Conservation (phyloP, 2,329 filamentous ascomycete species). For the Zasmidium citrigriseum region DNA sequence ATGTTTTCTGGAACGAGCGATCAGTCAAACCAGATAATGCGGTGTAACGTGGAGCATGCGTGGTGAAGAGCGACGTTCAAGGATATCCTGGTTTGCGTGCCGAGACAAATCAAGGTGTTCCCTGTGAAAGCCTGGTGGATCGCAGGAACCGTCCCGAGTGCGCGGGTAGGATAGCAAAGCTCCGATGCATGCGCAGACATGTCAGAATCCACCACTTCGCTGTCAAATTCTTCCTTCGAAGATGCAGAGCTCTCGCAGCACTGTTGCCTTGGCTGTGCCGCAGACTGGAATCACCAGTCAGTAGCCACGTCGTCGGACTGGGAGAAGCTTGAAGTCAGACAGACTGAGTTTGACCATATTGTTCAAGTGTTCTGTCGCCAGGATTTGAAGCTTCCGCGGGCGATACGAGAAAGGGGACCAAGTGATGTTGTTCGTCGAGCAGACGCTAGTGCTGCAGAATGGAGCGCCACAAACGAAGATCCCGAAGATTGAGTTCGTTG, state of each 20-base stretch:
- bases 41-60: neutral
- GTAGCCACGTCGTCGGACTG: no score
- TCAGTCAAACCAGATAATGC: neutral
- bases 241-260: neutral
- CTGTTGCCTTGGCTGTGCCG: no score
- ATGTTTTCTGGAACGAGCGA: neutral
- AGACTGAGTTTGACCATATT: no score
- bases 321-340: no score
- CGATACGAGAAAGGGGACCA: neutral
- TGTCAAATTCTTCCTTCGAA: no score
- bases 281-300: no score
- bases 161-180: neutral
- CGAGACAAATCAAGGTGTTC: neutral
- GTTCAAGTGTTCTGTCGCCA: no score
- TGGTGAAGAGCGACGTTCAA: neutral
- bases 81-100: neutral
- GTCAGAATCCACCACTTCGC: no score
- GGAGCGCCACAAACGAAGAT: neutral
- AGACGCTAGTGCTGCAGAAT: neutral
- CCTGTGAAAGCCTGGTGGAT: neutral
- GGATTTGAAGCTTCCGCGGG: neutral
- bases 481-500: neutral
- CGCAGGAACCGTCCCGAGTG: neutral
- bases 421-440: neutral
- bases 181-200: neutral